phyloP scores from a whole-genome alignment of 2,329 filamentous ascomycete genomes.

The Colletotrichum sp. region DNA sequence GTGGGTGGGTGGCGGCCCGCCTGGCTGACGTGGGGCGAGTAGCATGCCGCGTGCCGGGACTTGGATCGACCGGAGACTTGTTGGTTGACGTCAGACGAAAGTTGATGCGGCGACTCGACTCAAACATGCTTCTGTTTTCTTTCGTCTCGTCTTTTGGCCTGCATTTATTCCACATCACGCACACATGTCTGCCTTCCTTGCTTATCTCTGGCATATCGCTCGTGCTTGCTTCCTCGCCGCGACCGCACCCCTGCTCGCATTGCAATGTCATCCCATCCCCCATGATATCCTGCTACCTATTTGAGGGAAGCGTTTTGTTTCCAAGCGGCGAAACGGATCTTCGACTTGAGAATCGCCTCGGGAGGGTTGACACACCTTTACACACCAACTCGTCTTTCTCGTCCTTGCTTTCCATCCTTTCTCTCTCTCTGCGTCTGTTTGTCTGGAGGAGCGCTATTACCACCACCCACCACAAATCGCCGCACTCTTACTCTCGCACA shows the following conservation, averaged over 20 bases:
- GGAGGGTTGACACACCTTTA: neutral
- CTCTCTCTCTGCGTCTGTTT: neutral
- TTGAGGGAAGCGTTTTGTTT: conserved; percentile 8
- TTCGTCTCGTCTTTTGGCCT: neutral
- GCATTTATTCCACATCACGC: neutral
- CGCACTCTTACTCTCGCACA: neutral
- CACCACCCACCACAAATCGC: neutral
- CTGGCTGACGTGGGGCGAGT: neutral
- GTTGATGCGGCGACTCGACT: conserved; percentile 7
- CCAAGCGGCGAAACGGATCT: conserved; percentile 12
- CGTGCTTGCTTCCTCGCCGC: neutral
- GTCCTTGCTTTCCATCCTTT: neutral
- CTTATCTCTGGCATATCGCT: neutral
- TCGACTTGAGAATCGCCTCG: neutral
- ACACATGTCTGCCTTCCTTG: neutral
- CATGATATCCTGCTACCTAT: conserved; percentile 1
- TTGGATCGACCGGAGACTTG: neutral
- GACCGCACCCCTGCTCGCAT: neutral
- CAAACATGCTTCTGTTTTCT: neutral
- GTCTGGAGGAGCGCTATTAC: neutral
- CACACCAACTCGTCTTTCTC: neutral
- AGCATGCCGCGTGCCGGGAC: neutral
- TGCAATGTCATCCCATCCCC: conserved; percentile 10
- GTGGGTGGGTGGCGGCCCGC: neutral
- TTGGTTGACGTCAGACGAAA: conserved; percentile 17